Percentiles rank a stretch among this genome's conserved stretches.
These are phyloP conservation scores for Senna siamea DNA, from an alignment of 306 rosid genomes.

Conservation along the genomic window DNA sequence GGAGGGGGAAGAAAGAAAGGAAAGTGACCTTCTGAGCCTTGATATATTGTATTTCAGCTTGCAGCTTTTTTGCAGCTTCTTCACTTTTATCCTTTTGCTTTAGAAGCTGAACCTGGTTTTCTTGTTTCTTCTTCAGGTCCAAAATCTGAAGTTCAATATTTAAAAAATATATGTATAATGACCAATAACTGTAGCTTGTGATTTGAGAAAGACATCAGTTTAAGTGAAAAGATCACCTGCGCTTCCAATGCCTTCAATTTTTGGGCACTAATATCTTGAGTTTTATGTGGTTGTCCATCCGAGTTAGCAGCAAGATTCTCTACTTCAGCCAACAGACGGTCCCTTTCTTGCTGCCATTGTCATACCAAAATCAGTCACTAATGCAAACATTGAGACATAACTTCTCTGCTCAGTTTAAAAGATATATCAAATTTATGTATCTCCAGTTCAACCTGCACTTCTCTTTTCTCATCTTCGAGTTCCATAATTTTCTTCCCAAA, in stretches of 20 bases:
- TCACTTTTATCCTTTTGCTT: constrained; percentile 85
- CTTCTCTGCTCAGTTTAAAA: neutral
- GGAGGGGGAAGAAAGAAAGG: neutral
- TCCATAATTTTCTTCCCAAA: constrained; percentile 73
- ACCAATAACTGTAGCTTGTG: constrained; percentile 24
- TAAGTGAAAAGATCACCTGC: constrained; percentile 54
- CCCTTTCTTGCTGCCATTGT: constrained; percentile 72
- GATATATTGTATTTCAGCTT: constrained; percentile 78
- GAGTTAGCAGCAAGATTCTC: constrained; percentile 65
- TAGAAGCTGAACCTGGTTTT: constrained; percentile 73
- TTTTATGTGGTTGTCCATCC: constrained; percentile 57
- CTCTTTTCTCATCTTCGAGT: constrained; percentile 84
- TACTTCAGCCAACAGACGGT: constrained; percentile 68
- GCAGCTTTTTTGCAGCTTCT: constrained; percentile 77
- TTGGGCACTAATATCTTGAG: constrained; percentile 60
- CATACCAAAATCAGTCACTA: constrained; percentile 40
- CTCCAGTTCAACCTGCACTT: constrained; percentile 58
- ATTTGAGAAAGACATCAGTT: constrained; percentile 29
- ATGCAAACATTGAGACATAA: constrained; percentile 24
- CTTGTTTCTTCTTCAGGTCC: constrained; percentile 80
- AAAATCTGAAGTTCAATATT: constrained; percentile 58
- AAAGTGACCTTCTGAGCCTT: constrained; percentile 73
- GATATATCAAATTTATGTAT: constrained; percentile 33
- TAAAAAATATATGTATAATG: constrained; percentile 6
- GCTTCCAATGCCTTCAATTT: constrained; percentile 68